Evolutionary conservation across 352 stramenopile species (phyloP).

Genomic region (Phytophthora ramorum): DNA sequence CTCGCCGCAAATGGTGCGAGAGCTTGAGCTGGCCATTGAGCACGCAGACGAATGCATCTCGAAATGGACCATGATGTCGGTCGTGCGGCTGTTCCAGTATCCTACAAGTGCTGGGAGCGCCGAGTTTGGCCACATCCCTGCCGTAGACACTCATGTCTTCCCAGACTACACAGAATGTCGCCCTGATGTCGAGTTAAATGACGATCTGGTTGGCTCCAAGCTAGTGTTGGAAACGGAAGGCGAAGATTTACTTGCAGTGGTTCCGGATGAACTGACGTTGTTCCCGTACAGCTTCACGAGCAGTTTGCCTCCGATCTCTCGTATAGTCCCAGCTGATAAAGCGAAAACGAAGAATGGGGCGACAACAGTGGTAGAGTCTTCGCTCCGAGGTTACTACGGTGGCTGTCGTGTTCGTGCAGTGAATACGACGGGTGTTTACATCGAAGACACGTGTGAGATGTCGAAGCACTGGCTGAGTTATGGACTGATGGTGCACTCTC

Average conservation of each 20-base stretch:
- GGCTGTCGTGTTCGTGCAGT: slow-evolving; percentile 22
- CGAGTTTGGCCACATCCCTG: slow-evolving; percentile 21
- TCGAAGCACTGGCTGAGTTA: slow-evolving; percentile 20
- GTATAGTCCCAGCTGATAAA: neutral
- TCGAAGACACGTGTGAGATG: slow-evolving; percentile 16
- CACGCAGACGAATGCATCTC: slow-evolving; percentile 1
- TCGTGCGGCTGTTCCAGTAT: slow-evolving; percentile 21
- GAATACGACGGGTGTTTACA: slow-evolving; percentile 22
- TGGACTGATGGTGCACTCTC: slow-evolving; percentile 25
- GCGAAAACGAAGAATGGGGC: slow-evolving; percentile 15
- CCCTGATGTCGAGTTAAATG: slow-evolving; percentile 14
- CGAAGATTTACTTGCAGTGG: slow-evolving; percentile 8
- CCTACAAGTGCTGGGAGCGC: slow-evolving; percentile 1
- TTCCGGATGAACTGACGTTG: slow-evolving; percentile 25
- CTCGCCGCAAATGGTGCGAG: slow-evolving; percentile 18
- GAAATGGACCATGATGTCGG: slow-evolving; percentile 20
- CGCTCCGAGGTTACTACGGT: slow-evolving; percentile 28
- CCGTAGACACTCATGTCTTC: slow-evolving; percentile 28
- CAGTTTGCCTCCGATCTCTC: slow-evolving; percentile 14
- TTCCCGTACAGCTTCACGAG: slow-evolving; percentile 38
- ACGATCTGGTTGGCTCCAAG: slow-evolving; percentile 25
- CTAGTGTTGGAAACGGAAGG: slow-evolving; percentile 22
- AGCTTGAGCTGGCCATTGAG: slow-evolving; percentile 14
- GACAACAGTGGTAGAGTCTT: slow-evolving; percentile 19
- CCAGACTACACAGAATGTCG: slow-evolving; percentile 39